These are phyloP conservation scores for Neonectria faginata DNA, from an alignment of 2,329 filamentous ascomycete genomes.

Conservation along the genomic window DNA sequence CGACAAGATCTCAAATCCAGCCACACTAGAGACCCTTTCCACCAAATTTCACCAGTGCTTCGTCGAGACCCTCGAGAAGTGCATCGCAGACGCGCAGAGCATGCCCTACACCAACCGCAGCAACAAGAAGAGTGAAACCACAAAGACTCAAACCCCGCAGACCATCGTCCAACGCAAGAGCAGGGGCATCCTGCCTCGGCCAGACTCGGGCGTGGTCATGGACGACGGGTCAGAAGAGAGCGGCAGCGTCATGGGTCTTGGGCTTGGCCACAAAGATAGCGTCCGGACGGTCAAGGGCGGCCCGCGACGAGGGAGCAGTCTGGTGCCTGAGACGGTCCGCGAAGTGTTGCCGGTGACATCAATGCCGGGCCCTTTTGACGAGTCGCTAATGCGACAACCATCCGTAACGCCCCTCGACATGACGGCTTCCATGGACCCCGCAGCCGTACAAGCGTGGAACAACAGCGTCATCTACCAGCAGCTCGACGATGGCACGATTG, in stretches of 20 bases:
- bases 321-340: conserved; percentile 39
- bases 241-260: conserved; percentile 44
- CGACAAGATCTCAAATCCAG: conserved; percentile 53
- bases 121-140: conserved; percentile 53
- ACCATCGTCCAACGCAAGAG: conserved; percentile 40
- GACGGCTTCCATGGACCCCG: conserved; percentile 29
- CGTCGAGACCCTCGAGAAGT: conserved; percentile 53
- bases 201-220: conserved; percentile 54
- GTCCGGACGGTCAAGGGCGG: conserved; percentile 45
- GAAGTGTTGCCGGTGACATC: conserved; percentile 34
- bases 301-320: conserved; percentile 39
- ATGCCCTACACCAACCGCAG: conserved; percentile 56
- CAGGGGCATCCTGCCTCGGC: conserved; percentile 46
- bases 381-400: conserved; percentile 37
- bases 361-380: conserved; percentile 34
- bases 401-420: conserved; percentile 34
- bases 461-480: conserved; percentile 43
- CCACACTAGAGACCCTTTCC: conserved; percentile 53
- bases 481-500: conserved; percentile 35
- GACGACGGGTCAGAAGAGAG: conserved; percentile 56
- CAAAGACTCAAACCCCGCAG: conserved; percentile 36
- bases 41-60: conserved; percentile 57
- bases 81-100: conserved; percentile 50
- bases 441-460: conserved; percentile 48
- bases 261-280: conserved; percentile 47